Evolutionary conservation across 2,329 filamentous ascomycete species (phyloP).

Genomic region (Aureobasidium mangrovei): DNA sequence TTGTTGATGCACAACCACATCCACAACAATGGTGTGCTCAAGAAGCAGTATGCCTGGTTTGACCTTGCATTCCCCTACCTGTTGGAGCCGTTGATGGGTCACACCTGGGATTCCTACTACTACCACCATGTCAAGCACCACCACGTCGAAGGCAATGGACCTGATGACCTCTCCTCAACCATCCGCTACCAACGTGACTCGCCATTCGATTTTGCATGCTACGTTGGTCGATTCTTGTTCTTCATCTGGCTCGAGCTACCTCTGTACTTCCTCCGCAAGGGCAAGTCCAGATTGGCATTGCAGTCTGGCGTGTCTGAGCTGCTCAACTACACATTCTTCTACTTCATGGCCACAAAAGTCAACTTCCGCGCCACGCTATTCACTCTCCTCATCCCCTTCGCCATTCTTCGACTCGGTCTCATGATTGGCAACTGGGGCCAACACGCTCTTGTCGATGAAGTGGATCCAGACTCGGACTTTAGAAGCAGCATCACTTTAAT

Average conservation of each 20-base stretch:
- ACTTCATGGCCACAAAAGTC: slow-evolving; percentile 39
- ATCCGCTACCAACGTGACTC: slow-evolving; percentile 68
- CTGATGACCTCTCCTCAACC: slow-evolving; percentile 66
- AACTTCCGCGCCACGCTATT: slow-evolving; percentile 53
- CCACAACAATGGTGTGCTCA: slow-evolving; percentile 62
- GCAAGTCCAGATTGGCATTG: slow-evolving; percentile 46
- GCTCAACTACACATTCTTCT: slow-evolving; percentile 45
- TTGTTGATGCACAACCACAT: slow-evolving; percentile 82
- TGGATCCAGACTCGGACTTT: slow-evolving; percentile 68
- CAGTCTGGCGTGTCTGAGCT: slow-evolving; percentile 56
- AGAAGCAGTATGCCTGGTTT: slow-evolving; percentile 45
- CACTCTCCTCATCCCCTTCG: slow-evolving; percentile 57
- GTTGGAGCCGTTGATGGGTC: slow-evolving; percentile 66
- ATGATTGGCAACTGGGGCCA: slow-evolving; percentile 84
- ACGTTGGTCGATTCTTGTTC: slow-evolving; percentile 64
- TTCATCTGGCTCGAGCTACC: slow-evolving; percentile 68
- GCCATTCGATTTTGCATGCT: slow-evolving; percentile 56
- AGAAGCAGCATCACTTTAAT: slow-evolving; percentile 71
- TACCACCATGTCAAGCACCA: slow-evolving; percentile 84
- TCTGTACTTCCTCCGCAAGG: slow-evolving; percentile 59
- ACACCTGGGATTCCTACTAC: slow-evolving; percentile 78
- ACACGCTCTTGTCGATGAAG: slow-evolving; percentile 68
- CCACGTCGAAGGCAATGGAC: slow-evolving; percentile 73
- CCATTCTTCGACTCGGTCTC: slow-evolving; percentile 57
- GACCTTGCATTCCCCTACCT: slow-evolving; percentile 65